Evolutionary conservation across 495 filamentous ascomycete genomes (phyloP), one percentile per base, ranked within the genome.

Genomic region (Penicillium cataractarum): DNA sequence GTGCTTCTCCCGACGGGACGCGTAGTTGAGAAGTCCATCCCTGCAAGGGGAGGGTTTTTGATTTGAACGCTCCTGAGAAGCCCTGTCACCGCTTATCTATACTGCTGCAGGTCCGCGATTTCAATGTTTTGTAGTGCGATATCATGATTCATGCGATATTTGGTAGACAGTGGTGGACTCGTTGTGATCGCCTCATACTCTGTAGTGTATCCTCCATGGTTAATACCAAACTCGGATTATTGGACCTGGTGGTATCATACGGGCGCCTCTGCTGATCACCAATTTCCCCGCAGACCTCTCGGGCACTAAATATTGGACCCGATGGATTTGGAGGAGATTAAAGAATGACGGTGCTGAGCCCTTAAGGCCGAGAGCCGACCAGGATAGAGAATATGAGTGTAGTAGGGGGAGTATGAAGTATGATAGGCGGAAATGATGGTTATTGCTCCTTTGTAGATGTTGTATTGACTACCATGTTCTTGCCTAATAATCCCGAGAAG

Each of bases 11-110:
- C 56, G 52, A 39, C 12, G 58, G 58, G 64, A 65, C 64, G 50
- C 19, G 59, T 56, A 42, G 52, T 21, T 39, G 56, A 19, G 29
- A 35, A 33, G 19, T 46, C 3, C 39, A 2, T 12, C 56, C 35
- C 69, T 69, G 69, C 66, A 71, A 71, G 69, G 69, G 69, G 66
- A 66, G 37, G 24, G 6, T 42, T 35, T 69, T 19, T 61, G 66
- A 69, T 69, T 67, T 65, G 66, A 63, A 62, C 46, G 50, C 55
- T 42, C 17, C 15, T 44, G 8, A 39, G 33, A 42, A 7, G 32
- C 58, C 61, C 56, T 67, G 54, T 60, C 39, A 15, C 46, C 27
- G 24, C 24, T n/a, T 27, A 50, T 33, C 32, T 63, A 29, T 31
- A 50, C 55, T 54, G 24, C 59, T 70, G 66, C 62, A 67, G 67